phyloP scores from a whole-genome alignment of 371 early-diverging fungal species.

The Syncephalastrum sp. region DNA sequence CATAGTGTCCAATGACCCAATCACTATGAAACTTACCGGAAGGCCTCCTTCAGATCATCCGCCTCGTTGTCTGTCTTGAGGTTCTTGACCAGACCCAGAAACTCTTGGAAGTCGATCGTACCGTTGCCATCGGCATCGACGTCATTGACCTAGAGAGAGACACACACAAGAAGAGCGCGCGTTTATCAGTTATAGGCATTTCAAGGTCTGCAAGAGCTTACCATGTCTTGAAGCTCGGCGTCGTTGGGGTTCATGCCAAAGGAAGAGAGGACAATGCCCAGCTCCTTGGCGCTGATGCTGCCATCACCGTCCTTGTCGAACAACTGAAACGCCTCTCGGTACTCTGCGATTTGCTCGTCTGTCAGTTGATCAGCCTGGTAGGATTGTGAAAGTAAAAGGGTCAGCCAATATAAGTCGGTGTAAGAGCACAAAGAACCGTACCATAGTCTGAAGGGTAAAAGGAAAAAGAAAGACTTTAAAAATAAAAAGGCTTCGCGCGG shows the following conservation, averaged over 20 bases:
- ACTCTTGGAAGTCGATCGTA: conserved; percentile 89
- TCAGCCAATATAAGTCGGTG: neutral
- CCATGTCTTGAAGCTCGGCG: conserved; percentile 75
- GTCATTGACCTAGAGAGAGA: conserved; percentile 64
- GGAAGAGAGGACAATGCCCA: conserved; percentile 39
- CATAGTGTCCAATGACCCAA: conserved; percentile 48
- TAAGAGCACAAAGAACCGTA: neutral
- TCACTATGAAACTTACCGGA: conserved; percentile 44
- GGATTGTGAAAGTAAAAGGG: neutral
- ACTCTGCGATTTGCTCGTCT: conserved; percentile 48
- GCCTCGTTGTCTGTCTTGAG: conserved; percentile 35
- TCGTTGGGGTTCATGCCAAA: conserved; percentile 75
- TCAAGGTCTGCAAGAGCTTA: conserved; percentile 1
- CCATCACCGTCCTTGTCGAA: conserved; percentile 53
- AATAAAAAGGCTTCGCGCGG: too few relatives aligned
- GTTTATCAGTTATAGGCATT: neutral
- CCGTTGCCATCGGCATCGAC: conserved; percentile 94
- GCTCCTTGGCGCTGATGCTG: conserved; percentile 38
- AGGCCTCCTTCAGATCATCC: conserved; percentile 44
- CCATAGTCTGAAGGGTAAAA: neutral
- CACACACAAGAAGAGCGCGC: neutral
- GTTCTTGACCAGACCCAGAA: conserved; percentile 84
- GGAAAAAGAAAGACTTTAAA: conserved; percentile 5
- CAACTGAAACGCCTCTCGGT: conserved; percentile 44
- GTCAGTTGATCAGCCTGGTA: conserved; percentile 46